A percentile compares a stretch with the other conserved stretches of the same genome.
These are phyloP conservation scores for Iberis amara DNA, from an alignment of 441 rosid species.

Conservation along the genomic window DNA sequence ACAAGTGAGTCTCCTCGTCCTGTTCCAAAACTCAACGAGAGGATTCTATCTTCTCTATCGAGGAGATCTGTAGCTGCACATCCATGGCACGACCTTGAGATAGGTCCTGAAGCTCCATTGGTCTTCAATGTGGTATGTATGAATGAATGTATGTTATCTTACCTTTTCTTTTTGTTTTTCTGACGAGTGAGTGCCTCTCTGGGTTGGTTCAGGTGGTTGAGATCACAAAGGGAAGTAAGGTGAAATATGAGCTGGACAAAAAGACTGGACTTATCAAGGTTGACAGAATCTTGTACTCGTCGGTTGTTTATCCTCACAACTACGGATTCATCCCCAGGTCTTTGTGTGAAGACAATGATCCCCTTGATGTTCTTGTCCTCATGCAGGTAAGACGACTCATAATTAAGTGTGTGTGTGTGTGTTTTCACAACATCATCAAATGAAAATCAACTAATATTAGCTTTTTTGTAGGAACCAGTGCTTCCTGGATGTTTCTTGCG, in stretches of 20 bases:
- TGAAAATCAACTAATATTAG: neutral
- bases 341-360: constrained; percentile 92
- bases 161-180: neutral
- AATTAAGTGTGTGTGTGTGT: neutral
- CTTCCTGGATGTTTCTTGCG: constrained; percentile 94
- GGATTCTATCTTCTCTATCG: constrained; percentile 89
- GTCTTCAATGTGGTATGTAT: constrained; percentile 77
- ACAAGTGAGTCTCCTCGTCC: constrained; percentile 31
- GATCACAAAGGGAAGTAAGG: constrained; percentile 91
- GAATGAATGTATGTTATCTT: too few species aligned
- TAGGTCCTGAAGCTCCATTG: constrained; percentile 90
- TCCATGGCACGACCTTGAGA: constrained; percentile 99
- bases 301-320: constrained; percentile 93
- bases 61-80: constrained; percentile 98
- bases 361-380: constrained; percentile 77
- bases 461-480: constrained; percentile 70
- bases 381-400: constrained; percentile 95
- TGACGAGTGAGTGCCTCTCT: neutral
- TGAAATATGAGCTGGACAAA: constrained; percentile 92
- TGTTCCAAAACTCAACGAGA: constrained; percentile 71
- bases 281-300: constrained; percentile 77
- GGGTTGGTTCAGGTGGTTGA: constrained; percentile 54
- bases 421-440: constrained; percentile 1
- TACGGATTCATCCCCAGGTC: constrained; percentile 92
- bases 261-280: constrained; percentile 93